Conservation (phyloP, 352 stramenopile species). For the Pythium folliculosum region DNA sequence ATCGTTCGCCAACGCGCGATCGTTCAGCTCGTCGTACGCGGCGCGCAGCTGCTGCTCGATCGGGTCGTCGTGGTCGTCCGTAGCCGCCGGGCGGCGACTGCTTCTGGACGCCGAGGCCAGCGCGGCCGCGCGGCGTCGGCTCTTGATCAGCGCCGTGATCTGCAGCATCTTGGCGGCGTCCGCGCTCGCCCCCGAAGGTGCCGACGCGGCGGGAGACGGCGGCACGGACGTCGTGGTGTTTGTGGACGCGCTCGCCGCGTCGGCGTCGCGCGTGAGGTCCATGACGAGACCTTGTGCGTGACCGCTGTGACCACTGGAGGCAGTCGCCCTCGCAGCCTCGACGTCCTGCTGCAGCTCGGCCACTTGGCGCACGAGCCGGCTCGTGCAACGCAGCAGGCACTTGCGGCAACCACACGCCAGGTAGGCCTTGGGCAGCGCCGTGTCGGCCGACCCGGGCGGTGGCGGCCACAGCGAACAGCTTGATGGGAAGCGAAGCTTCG, state of each 20-base stretch:
- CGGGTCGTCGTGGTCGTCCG: slow-evolving; percentile 32
- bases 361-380: slow-evolving; percentile 18
- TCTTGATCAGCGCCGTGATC: slow-evolving; percentile 6
- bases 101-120: neutral
- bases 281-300: neutral
- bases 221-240: neutral
- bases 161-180: slow-evolving; percentile 13
- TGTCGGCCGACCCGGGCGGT: neutral
- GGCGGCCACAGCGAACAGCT: neutral
- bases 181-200: neutral
- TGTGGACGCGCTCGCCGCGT: neutral
- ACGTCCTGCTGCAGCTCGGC: neutral
- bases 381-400: slow-evolving; percentile 33
- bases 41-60: slow-evolving; percentile 15
- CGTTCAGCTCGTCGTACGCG: slow-evolving; percentile 19
- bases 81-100: no score
- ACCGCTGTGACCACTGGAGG: neutral
- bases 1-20: slow-evolving; percentile 29
- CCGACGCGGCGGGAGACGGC: neutral
- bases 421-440: slow-evolving; percentile 18
- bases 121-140: neutral
- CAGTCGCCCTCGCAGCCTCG: no score
- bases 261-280: no score
- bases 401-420: slow-evolving; percentile 25
- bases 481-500: slow-evolving; percentile 3